A percentile compares a stretch with the other conserved stretches of the same genome.
These are phyloP conservation scores for Mortierella sp. DNA, from an alignment of 371 early-diverging fungal species.

Conservation along the genomic window DNA sequence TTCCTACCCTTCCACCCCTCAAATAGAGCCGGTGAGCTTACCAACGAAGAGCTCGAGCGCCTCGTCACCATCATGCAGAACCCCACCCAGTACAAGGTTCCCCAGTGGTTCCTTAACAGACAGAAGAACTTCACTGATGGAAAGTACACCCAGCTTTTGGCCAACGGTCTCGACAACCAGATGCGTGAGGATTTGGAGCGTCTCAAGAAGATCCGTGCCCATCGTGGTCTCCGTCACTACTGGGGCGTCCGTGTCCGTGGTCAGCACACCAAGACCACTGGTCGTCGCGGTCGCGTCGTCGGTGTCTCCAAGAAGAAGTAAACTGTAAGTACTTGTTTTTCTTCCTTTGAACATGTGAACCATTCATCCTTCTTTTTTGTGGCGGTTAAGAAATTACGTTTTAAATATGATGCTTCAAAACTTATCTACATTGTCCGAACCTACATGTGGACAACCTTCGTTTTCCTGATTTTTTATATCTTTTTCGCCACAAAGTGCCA, in stretches of 20 bases:
- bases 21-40: conserved; percentile 96
- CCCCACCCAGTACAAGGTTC: conserved; percentile 97
- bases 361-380: not conserved
- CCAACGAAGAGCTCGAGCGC: conserved; percentile 93
- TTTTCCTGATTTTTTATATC: conserved; percentile 39
- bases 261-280: conserved; percentile 99
- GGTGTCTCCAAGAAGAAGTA: conserved; percentile 99
- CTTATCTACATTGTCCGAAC: conserved; percentile 67
- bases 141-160: conserved; percentile 93
- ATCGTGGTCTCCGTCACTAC: conserved; percentile 97
- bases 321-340: conserved; percentile 45
- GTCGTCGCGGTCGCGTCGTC: conserved; percentile 97
- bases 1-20: too few relatives aligned
- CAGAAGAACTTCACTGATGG: conserved; percentile 98
- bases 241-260: conserved; percentile 96
- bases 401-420: conserved; percentile 46
- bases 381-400: too few relatives aligned
- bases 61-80: conserved; percentile 92
- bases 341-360: not conserved
- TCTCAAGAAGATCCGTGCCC: conserved; percentile 96
- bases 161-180: conserved; percentile 96
- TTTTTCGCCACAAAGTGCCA: not conserved
- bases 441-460: conserved; percentile 46
- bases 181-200: conserved; percentile 98
- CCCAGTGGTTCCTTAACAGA: conserved; percentile 98